phyloP scores from a whole-genome alignment of 805 yeast genomes.

The Lipomyces yamadae region DNA sequence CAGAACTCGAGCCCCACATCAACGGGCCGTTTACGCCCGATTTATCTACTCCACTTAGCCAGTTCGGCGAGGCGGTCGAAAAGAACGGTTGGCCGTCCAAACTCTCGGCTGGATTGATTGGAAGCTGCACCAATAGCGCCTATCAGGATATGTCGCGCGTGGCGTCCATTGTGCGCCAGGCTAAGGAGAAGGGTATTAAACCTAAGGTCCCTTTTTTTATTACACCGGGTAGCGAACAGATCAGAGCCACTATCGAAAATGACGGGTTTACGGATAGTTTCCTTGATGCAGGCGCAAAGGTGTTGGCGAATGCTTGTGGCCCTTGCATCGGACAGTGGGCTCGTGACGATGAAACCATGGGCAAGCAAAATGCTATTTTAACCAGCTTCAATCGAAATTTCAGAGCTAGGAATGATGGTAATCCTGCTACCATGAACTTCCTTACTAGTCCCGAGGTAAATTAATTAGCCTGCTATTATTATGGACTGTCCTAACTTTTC shows the following conservation, averaged over 20 bases:
- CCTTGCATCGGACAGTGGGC: constrained; percentile 99
- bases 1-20: constrained; percentile 89
- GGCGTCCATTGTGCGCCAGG: constrained; percentile 88
- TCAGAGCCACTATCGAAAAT: constrained; percentile 96
- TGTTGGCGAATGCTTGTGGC: constrained; percentile 97
- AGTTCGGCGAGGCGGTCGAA: constrained; percentile 80
- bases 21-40: constrained; percentile 99
- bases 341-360: constrained; percentile 74
- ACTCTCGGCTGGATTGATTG: constrained; percentile 93
- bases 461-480: background rate
- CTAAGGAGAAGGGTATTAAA: constrained; percentile 87
- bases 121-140: constrained; percentile 98
- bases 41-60: constrained; percentile 91
- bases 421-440: constrained; percentile 95
- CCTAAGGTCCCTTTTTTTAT: constrained; percentile 91
- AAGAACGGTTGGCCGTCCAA: constrained; percentile 91
- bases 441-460: constrained; percentile 82
- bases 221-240: constrained; percentile 98
- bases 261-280: constrained; percentile 91
- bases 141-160: constrained; percentile 98
- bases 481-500: constrained; percentile 41
- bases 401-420: constrained; percentile 97
- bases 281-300: constrained; percentile 90
- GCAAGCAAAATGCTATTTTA: constrained; percentile 94
- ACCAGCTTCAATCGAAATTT: constrained; percentile 98